These are phyloP conservation scores for Fragaria vesca DNA, from an alignment of 306 rosid genomes.

Conservation along the genomic window DNA sequence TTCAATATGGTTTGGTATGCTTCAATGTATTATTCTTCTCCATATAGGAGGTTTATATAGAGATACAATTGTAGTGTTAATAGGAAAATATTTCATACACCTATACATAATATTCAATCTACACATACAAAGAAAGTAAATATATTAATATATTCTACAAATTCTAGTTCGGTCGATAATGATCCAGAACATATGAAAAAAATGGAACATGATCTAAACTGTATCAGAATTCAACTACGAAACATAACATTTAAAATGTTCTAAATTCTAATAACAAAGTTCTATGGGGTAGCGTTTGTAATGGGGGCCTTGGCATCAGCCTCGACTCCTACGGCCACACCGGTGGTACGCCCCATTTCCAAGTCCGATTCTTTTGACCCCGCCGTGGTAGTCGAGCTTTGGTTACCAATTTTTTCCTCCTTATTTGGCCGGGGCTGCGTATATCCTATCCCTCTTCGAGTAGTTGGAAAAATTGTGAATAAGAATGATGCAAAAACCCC, in stretches of 20 bases:
- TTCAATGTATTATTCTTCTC: no score
- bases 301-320: neutral
- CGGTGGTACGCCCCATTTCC: neutral
- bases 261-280: neutral
- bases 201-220: neutral
- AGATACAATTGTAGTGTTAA: no score
- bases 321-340: neutral
- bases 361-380: neutral
- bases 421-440: neutral
- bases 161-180: neutral
- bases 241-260: no score
- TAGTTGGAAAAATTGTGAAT: conserved; percentile 45
- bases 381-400: neutral
- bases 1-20: no score
- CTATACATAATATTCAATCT: no score
- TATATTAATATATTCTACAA: no score
- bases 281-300: neutral
- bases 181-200: neutral
- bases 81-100: no score
- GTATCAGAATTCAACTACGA: neutral
- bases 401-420: neutral
- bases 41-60: no score
- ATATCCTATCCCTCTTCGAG: conserved; percentile 45
- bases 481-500: conserved; percentile 40
- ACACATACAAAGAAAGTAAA: no score